phyloP scores from a whole-genome alignment of 2,329 filamentous ascomycete species.

The Fusarium tupiense region DNA sequence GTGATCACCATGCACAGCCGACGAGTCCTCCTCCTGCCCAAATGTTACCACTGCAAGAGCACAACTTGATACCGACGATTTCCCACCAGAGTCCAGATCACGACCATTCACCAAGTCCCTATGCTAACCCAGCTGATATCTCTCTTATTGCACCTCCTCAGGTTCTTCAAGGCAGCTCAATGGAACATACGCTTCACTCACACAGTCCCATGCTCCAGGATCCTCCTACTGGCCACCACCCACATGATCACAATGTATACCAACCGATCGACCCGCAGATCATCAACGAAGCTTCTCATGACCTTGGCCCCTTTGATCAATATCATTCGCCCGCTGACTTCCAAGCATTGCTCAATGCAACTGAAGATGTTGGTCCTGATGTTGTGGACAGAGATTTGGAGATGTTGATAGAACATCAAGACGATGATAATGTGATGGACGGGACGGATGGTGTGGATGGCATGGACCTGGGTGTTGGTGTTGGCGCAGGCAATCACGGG shows the following conservation, averaged over 20 bases:
- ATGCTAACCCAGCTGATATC: slow-evolving; percentile 61
- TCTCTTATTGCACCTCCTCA: slow-evolving; percentile 54
- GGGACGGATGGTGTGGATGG: slow-evolving; percentile 32
- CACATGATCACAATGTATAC: slow-evolving; percentile 48
- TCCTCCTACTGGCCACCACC: slow-evolving; percentile 43
- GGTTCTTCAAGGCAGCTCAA: slow-evolving; percentile 46
- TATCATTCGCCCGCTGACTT: slow-evolving; percentile 60
- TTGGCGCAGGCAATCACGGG: slow-evolving; percentile 21
- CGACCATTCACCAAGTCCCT: slow-evolving; percentile 49
- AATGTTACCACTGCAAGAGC: slow-evolving; percentile 45
- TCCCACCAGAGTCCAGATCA: slow-evolving; percentile 40
- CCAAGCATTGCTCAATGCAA: slow-evolving; percentile 63
- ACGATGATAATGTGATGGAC: slow-evolving; percentile 49
- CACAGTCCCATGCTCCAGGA: slow-evolving; percentile 47
- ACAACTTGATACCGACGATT: slow-evolving; percentile 42
- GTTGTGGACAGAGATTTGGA: slow-evolving; percentile 61
- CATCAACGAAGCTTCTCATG: slow-evolving; percentile 52
- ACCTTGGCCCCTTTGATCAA: slow-evolving; percentile 53
- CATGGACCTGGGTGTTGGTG: slow-evolving; percentile 18
- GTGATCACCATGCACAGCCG: slow-evolving; percentile 26
- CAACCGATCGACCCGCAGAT: slow-evolving; percentile 70
- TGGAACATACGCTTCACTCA: slow-evolving; percentile 41
- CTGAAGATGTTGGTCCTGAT: slow-evolving; percentile 52
- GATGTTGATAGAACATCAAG: slow-evolving; percentile 61
- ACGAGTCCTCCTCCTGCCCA: slow-evolving; percentile 29